phyloP scores from a whole-genome alignment of 371 early-diverging fungal genomes.

The Mortierella sp. region DNA sequence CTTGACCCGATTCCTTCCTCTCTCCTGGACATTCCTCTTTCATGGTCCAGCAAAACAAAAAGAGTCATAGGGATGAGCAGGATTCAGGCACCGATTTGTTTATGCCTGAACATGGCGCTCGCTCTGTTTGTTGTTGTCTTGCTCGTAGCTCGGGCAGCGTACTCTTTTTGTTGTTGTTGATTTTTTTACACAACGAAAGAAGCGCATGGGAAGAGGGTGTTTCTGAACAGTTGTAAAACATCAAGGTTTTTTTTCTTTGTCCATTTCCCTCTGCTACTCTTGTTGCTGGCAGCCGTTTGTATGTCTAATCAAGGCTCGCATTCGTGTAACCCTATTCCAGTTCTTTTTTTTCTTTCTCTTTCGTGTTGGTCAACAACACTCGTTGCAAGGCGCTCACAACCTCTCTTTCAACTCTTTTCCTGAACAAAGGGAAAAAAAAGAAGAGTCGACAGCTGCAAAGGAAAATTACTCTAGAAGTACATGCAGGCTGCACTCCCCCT shows the following conservation, averaged over 20 bases:
- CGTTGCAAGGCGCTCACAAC: neutral
- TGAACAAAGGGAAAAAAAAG: neutral
- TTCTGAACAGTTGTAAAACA: neutral
- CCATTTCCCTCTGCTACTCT: too few relatives aligned
- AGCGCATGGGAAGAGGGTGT: neutral
- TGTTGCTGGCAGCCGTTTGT: neutral
- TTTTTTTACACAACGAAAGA: too few relatives aligned
- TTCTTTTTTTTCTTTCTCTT: neutral
- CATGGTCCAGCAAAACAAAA: too few relatives aligned
- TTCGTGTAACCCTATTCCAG: neutral
- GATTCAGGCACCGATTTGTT: too few relatives aligned
- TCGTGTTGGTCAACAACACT: neutral
- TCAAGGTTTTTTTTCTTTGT: too few relatives aligned
- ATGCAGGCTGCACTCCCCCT: neutral
- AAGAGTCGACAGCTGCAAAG: constrained; percentile 7
- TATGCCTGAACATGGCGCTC: too few relatives aligned
- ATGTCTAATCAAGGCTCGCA: constrained; percentile 1
- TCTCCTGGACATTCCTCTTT: too few relatives aligned
- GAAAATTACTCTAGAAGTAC: neutral
- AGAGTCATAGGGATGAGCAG: too few relatives aligned
- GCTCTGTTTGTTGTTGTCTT: too few relatives aligned
- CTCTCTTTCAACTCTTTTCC: neutral
- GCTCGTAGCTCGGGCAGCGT: too few relatives aligned
- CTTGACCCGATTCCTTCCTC: neutral
- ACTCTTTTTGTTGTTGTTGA: too few relatives aligned